These are phyloP conservation scores for Aphanomyces stellatus DNA, from an alignment of 352 stramenopile genomes.

Conservation along the genomic window DNA sequence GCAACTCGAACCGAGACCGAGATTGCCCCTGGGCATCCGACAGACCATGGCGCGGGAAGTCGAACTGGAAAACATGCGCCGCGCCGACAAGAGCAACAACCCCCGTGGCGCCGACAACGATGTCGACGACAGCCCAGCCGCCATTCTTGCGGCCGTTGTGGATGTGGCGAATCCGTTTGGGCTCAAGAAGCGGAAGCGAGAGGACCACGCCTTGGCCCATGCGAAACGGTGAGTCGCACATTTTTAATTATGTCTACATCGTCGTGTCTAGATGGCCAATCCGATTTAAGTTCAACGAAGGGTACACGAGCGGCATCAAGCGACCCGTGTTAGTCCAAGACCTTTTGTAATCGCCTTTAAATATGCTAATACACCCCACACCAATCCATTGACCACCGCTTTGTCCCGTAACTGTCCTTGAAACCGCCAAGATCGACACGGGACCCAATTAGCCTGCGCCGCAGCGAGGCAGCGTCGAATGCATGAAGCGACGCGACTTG, in stretches of 20 bases:
- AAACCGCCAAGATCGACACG: too few species aligned
- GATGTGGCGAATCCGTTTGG: conserved; percentile 11
- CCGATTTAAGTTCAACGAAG: conserved; percentile 87
- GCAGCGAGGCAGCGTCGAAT: too few species aligned
- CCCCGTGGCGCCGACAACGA: too few species aligned
- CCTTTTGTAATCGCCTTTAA: conserved; percentile 38
- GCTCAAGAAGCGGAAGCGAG: conserved; percentile 14
- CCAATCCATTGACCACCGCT: background rate
- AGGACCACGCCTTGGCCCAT: background rate
- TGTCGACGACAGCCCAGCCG: too few species aligned
- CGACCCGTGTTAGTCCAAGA: conserved; percentile 80
- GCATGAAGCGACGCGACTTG: too few species aligned
- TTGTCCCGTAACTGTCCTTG: too few species aligned
- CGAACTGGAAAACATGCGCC: conserved; percentile 70
- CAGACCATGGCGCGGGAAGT: conserved; percentile 79
- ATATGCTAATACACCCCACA: background rate
- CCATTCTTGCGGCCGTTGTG: background rate
- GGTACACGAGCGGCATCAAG: conserved; percentile 86
- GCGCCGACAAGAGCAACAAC: conserved; percentile 31
- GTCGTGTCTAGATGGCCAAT: conserved; percentile 26
- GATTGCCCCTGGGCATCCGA: conserved; percentile 50
- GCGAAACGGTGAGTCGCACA: conserved; percentile 5
- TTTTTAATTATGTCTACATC: background rate
- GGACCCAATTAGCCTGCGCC: too few species aligned
- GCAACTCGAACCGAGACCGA: conserved; percentile 21